A percentile compares a stretch with the other conserved stretches of the same genome.
Evolutionary conservation across 345 rosid genomes (phyloP).

Genomic region (Sisymbrium altissimum): DNA sequence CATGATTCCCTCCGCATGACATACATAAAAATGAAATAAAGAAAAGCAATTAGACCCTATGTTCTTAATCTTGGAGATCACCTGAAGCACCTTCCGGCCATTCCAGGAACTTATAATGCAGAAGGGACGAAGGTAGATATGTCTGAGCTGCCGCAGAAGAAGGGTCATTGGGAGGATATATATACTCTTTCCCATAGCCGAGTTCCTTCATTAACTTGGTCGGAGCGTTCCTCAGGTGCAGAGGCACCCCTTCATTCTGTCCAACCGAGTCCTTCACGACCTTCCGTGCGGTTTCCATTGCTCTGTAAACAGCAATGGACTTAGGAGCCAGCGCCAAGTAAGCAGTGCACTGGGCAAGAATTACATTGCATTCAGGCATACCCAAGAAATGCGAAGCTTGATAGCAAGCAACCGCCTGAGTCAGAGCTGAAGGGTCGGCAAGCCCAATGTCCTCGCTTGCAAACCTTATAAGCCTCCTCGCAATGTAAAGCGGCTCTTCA

Average conservation of each 20-base stretch:
- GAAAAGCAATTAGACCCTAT: background rate
- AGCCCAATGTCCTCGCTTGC: constrained; percentile 86
- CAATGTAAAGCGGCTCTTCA: constrained; percentile 83
- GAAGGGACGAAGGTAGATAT: constrained; percentile 62
- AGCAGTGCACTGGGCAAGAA: constrained; percentile 76
- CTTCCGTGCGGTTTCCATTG: constrained; percentile 64
- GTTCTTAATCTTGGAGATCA: constrained; percentile 20
- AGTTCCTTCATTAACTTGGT: constrained; percentile 79
- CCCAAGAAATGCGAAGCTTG: constrained; percentile 90
- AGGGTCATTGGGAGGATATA: constrained; percentile 73
- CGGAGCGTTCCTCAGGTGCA: constrained; percentile 82
- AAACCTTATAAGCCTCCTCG: constrained; percentile 72
- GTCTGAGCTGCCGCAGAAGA: constrained; percentile 43
- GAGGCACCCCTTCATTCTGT: constrained; percentile 81
- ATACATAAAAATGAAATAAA: background rate
- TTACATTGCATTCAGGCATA: constrained; percentile 78
- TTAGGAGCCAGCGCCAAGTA: constrained; percentile 83
- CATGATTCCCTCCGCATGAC: background rate
- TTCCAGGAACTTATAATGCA: constrained; percentile 67
- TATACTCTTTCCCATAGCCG: constrained; percentile 73
- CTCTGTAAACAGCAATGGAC: constrained; percentile 66
- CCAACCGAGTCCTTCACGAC: constrained; percentile 67
- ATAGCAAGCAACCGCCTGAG: constrained; percentile 77
- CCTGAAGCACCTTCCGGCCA: constrained; percentile 41
- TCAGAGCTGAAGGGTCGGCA: constrained; percentile 75